These are phyloP conservation scores for Pinguiococcus pyrenoidosus DNA, from an alignment of 108 stramenopile genomes.

Conservation along the genomic window DNA sequence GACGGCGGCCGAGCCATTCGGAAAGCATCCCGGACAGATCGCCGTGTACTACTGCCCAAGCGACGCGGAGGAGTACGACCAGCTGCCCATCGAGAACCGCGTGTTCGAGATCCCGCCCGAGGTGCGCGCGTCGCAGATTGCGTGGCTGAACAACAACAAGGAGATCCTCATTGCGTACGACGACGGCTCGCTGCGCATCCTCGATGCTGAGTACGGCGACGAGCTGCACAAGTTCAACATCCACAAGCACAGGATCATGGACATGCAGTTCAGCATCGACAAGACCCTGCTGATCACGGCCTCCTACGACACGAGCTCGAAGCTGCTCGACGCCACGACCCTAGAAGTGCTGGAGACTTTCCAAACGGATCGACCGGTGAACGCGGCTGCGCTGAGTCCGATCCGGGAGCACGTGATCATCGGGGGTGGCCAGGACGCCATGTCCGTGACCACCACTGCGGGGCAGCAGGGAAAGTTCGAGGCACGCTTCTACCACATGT, in stretches of 20 bases:
- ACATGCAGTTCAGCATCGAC: slow-evolving; percentile 74
- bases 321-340: slow-evolving; percentile 79
- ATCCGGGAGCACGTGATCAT: slow-evolving; percentile 87
- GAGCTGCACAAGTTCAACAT: slow-evolving; percentile 49
- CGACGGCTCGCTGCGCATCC: slow-evolving; percentile 72
- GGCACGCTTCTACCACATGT: slow-evolving; percentile 85
- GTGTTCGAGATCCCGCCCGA: slow-evolving; percentile 58
- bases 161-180: slow-evolving; percentile 77
- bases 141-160: slow-evolving; percentile 76
- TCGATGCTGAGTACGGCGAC: slow-evolving; percentile 68
- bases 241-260: slow-evolving; percentile 49
- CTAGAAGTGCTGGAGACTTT: slow-evolving; percentile 70
- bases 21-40: slow-evolving; percentile 75
- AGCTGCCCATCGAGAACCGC: slow-evolving; percentile 33
- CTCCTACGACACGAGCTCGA: slow-evolving; percentile 81
- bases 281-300: slow-evolving; percentile 87
- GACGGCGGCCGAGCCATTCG: slow-evolving; percentile 86
- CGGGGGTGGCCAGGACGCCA: slow-evolving; percentile 98
- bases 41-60: slow-evolving; percentile 64
- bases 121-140: slow-evolving; percentile 71
- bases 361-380: slow-evolving; percentile 92
- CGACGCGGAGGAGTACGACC: slow-evolving; percentile 36
- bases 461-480: slow-evolving; percentile 96
- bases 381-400: slow-evolving; percentile 82
- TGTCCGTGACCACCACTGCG: slow-evolving; percentile 93